These are phyloP conservation scores for Pythium pyrilobum DNA, from an alignment of 352 stramenopile species.

Conservation along the genomic window DNA sequence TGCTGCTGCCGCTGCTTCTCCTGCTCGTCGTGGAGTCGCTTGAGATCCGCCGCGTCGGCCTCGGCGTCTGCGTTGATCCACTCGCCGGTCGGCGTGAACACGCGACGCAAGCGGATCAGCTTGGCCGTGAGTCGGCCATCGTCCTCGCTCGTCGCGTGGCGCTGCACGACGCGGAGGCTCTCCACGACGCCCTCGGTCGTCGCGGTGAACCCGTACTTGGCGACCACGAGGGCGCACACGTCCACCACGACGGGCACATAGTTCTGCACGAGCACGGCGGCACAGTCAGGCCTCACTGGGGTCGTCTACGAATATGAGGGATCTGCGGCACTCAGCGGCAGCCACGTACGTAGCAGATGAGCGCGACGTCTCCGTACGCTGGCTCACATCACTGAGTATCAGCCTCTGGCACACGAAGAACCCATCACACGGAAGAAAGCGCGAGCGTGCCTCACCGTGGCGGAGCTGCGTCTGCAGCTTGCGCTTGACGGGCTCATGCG, in stretches of 20 bases:
- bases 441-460: constrained; percentile 19
- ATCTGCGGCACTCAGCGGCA: not conserved
- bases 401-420: too few relatives aligned
- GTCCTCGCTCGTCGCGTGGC: constrained; percentile 25
- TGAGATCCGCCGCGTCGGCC: constrained; percentile 34
- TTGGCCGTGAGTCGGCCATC: constrained; percentile 31
- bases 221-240: constrained; percentile 31
- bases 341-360: constrained; percentile 33
- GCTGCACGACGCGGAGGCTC: constrained; percentile 34
- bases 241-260: constrained; percentile 47
- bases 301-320: not conserved
- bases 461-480: constrained; percentile 35
- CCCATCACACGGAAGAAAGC: not conserved
- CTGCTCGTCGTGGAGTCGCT: constrained; percentile 24
- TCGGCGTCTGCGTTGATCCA: constrained; percentile 54
- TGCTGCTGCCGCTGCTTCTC: constrained; percentile 17
- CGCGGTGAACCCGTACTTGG: constrained; percentile 39
- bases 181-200: constrained; percentile 44
- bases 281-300: not conserved
- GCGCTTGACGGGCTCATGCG: constrained; percentile 27
- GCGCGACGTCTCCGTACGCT: constrained; percentile 40
- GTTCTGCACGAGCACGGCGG: constrained; percentile 12
- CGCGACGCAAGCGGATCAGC: constrained; percentile 38
- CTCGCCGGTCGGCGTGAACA: constrained; percentile 40
- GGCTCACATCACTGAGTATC: not conserved